Evolutionary conservation across 495 filamentous ascomycete species (phyloP), one percentile per base, ranked within the genome.

Genomic region (Neurospora discreta): DNA sequence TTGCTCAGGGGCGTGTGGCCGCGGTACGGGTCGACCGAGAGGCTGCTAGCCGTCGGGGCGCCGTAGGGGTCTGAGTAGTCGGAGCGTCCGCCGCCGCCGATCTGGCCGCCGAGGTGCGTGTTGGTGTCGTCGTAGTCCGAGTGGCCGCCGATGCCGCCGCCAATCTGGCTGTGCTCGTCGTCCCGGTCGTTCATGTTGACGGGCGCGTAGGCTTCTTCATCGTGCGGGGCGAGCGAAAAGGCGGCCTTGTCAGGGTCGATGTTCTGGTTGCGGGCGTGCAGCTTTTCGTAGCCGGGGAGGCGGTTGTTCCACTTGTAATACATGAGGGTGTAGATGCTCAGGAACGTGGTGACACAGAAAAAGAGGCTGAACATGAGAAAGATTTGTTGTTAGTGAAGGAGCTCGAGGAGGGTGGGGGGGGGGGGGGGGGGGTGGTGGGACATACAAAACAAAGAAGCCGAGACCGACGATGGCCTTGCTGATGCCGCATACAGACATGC

Each of bases 391-490:
- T 52, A 44, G 23, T 72, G 42, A 58, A 58, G 30, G 33, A 16
- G 3, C 6, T 39, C 52, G 15, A 73, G 33, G 69, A 26, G 46
- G 52, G 10, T 3, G 33, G 33, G 41, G 68, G 36, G 58, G 39
- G 43, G 30, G n/a, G n/a, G 69, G 36, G 46, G 52, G 10, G 33
- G 33, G 33, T 44, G 68, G 36, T 65, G 39, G 43, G 30, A 84
- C 89, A 58, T 87, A 97, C 94, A 89, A 93, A 79, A 96, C 89
- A 41, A 97, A 86, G 41, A 95, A 88, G 1, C 89, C 93, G 26
- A 97, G 82, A 18, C 89, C 92, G n/a, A 92, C 90, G 16, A 90
- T 89, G 16, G 89, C 91, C 70, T 91, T 90, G 84, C 92, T 94
- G 68, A 94, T 78, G 20, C 84, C 84, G 81, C 95, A 98, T 68